Evolutionary conservation across 352 stramenopile species (phyloP), one percentile per base, ranked within the genome.

Genomic region (Globisporangium nunn): DNA sequence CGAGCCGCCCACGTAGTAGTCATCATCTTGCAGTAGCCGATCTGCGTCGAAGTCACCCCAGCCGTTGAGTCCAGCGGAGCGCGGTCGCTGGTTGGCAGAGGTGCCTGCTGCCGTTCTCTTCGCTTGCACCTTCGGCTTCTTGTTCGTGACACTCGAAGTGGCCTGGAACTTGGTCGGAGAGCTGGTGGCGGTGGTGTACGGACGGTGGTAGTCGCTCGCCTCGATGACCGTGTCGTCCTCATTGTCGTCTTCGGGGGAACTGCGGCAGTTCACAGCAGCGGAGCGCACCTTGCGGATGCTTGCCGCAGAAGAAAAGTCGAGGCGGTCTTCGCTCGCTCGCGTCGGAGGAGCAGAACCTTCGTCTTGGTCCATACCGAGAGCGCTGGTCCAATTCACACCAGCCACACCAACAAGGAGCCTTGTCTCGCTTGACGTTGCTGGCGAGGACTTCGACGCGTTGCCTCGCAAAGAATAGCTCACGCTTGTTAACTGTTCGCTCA

Each of bases 1-100:
- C 17, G 43, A 30, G 4, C 43, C 23, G 8, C 1, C 46, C 15
- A n/a, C 14, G 14, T 31, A 28, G 47, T 58, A 17, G 37, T 10
- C 28, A 33, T 70, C 58, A 31, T 68, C 59, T 29, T 57, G 49
- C 30, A 87, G 56, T 31, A 87, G 56, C 47, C 59, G 66, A 55
- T 87, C 77, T 2, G 75, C 57, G 41, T 88, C 67, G 39, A 84
- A 81, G 37, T 88, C 75, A 4, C 71, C 75, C 77, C 77, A 88
- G 49, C 63, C 77, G n/a, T 68, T 59, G n/a, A 74, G 53, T n/a
- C 45, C 33, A 2, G 46, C 46, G 2, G 47, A 60, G 51, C 37
- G 35, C 28, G 58, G 58, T 23, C 51, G 47, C n/a, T 52, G 50
- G n/a, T 11, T 17, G 2, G 12, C 11, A 40, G 11, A 4, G 29